These are phyloP conservation scores for Globisporangium paroecandrum DNA, from an alignment of 352 stramenopile species.

Conservation along the genomic window DNA sequence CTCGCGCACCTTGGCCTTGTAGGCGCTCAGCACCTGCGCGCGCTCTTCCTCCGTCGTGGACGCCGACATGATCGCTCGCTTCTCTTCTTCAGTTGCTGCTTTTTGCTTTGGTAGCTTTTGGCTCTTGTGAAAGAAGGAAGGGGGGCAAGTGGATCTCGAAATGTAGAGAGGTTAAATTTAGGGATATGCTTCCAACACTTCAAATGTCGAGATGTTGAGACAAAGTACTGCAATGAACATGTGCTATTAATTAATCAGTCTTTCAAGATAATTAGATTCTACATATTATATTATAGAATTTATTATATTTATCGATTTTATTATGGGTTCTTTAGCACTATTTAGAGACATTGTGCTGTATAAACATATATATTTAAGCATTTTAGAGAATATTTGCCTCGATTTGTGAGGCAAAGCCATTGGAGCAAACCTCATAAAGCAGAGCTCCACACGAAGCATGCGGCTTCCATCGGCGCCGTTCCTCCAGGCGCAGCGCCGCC, in stretches of 20 bases:
- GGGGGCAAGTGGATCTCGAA: constrained; percentile 6
- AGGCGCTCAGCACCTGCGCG: constrained; percentile 92
- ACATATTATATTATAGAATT: neutral
- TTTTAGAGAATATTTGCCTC: neutral
- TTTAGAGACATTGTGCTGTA: too few relatives aligned
- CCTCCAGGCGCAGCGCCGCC: constrained; percentile 1
- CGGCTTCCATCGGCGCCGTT: neutral
- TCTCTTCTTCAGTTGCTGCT: constrained; percentile 5
- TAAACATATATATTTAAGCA: neutral
- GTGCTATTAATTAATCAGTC: neutral
- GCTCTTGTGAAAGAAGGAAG: neutral
- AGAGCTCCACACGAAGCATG: constrained; percentile 2
- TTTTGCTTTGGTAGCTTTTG: neutral
- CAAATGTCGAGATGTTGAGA: neutral
- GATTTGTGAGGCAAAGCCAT: neutral
- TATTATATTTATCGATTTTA: neutral
- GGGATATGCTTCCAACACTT: neutral
- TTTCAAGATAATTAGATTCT: neutral
- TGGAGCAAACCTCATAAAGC: constrained; percentile 3
- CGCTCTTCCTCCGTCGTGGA: constrained; percentile 79
- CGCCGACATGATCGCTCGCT: constrained; percentile 48
- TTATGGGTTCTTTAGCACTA: too few relatives aligned
- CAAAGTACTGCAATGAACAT: neutral
- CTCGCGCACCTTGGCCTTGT: constrained; percentile 96
- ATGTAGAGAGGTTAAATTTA: constrained; percentile 1